These are phyloP conservation scores for Xerocomus nothofagi DNA, from an alignment of 1,284 basidiomycete species.

Conservation along the genomic window DNA sequence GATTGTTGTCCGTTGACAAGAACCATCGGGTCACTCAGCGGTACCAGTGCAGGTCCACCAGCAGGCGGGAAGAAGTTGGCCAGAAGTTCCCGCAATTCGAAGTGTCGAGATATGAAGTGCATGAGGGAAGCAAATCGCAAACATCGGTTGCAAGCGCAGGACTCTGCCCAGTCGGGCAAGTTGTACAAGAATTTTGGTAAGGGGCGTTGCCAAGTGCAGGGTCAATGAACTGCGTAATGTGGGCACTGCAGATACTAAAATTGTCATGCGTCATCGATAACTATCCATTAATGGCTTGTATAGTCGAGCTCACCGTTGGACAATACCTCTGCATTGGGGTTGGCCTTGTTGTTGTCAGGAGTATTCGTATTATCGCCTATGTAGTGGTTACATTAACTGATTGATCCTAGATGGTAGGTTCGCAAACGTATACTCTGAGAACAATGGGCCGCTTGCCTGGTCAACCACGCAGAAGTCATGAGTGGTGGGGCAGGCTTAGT, in stretches of 20 bases:
- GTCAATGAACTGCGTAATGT: slow-evolving; percentile 26
- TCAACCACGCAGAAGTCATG: slow-evolving; percentile 30
- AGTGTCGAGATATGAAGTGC: not conserved
- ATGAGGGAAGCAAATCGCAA: not conserved
- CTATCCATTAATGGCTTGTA: not conserved
- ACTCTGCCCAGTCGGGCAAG: slow-evolving; percentile 20
- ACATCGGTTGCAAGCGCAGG: slow-evolving; percentile 29
- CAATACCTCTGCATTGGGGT: slow-evolving; percentile 24
- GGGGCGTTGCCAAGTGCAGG: slow-evolving; percentile 26
- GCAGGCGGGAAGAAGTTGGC: slow-evolving; percentile 29
- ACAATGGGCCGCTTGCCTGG: slow-evolving; percentile 12
- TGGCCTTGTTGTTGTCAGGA: slow-evolving; percentile 25
- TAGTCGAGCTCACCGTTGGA: slow-evolving; percentile 20
- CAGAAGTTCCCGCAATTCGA: slow-evolving; percentile 20
- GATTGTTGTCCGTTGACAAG: slow-evolving; percentile 27
- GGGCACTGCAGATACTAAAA: slow-evolving; percentile 27
- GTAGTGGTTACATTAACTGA: slow-evolving; percentile 31
- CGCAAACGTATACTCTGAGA: not conserved
- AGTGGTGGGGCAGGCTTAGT: slow-evolving; percentile 28
- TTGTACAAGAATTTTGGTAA: slow-evolving; percentile 28
- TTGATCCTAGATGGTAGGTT: slow-evolving; percentile 22
- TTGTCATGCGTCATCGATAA: not conserved
- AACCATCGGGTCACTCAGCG: slow-evolving; percentile 30
- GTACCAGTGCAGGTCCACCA: slow-evolving; percentile 25
- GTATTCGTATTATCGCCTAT: slow-evolving; percentile 27